Base-by-base conservation (phyloP, 2,329 filamentous ascomycete species). In the Phyllosticta capitalensis region DNA sequence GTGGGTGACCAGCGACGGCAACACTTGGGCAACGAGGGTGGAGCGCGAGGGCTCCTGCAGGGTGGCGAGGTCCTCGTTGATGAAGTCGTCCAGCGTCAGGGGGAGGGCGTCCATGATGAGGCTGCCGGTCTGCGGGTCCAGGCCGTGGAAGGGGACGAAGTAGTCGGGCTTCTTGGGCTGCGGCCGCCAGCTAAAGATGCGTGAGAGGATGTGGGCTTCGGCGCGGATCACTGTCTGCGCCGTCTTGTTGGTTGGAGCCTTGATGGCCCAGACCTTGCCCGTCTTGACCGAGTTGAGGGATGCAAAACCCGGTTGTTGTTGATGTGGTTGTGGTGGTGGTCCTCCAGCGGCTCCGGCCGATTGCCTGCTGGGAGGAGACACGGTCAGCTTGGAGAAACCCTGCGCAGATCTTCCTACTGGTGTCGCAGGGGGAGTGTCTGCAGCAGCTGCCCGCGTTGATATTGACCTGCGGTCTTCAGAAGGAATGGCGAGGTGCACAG, bases 1-100 rank as follows among this genome's bases (percentile, higher is more conserved):
- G 38, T 72, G 66, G 22, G 65, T 61, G 0, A 75, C 74, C 7
- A 79, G 65, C n/a, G 61, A 54, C 1, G 76, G 75, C 57, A 78
- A 78, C 2, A 74, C 45, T 4, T 59, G 38, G 6, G 72, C 70
- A 3, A 78, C 67, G 30, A 71, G 69, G 2, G 64, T 50, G 20
- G 73, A 67, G 51, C 76, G 73, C 20, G 17, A 26, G 53, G 20
- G n/a, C 17, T 45, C 56, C 5, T 9, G 48, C 6, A 55, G n/a
- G 24, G 53, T 51, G 4, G 57, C 33, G n/a, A 74, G 67, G 5
- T 66, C 56, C 2, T 63, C 64, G 10, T 64, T 55, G 53, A 72
- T 68, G 64, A 67, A 71, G 58, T 63, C 61, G 45, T 74, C 71
- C 2, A 74, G 67, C 0, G 70, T 71, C 7, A 61, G 59, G 17